phyloP scores from a whole-genome alignment of 768 basidiomycete genomes.

The Pleurotus giganteus region DNA sequence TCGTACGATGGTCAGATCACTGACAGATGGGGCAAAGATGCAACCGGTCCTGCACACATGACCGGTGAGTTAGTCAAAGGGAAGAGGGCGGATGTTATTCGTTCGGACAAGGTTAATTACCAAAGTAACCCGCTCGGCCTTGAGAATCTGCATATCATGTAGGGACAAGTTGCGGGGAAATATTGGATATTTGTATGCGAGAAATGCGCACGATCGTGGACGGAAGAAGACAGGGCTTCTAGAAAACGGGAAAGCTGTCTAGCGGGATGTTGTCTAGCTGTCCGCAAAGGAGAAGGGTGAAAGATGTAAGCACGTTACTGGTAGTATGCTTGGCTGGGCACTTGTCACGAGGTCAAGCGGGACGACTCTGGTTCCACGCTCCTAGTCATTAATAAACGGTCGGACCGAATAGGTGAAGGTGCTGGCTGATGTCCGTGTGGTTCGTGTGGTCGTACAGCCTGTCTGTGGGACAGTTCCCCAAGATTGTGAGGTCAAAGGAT shows the following conservation, averaged over 20 bases:
- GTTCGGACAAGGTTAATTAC: constrained; percentile 9
- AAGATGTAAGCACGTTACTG: not conserved
- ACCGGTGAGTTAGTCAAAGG: not conserved
- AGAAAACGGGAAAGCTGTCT: not conserved
- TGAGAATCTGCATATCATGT: not conserved
- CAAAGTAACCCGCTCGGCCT: constrained; percentile 1
- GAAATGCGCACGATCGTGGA: not conserved
- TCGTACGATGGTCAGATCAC: constrained; percentile 3
- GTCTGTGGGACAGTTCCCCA: constrained; percentile 9
- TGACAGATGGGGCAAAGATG: constrained; percentile 5
- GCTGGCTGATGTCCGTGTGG: not conserved
- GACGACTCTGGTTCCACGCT: constrained; percentile 6
- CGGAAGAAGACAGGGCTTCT: constrained; percentile 1
- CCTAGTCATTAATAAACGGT: not conserved
- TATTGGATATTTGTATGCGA: constrained; percentile 7
- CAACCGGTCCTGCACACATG: constrained; percentile 1
- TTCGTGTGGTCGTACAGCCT: not conserved
- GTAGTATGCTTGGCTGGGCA: not conserved
- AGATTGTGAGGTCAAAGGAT: constrained; percentile 3
- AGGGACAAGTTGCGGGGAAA: constrained; percentile 4
- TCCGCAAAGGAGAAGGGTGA: not conserved
- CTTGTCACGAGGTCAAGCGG: constrained; percentile 2
- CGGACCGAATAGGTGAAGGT: constrained; percentile 6
- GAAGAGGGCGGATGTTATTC: constrained; percentile 4
- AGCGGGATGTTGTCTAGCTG: not conserved